Evolutionary conservation across 2,329 filamentous ascomycete species (phyloP), one percentile per base, ranked within the genome.

Genomic region (Hirsutella minnesotensis): DNA sequence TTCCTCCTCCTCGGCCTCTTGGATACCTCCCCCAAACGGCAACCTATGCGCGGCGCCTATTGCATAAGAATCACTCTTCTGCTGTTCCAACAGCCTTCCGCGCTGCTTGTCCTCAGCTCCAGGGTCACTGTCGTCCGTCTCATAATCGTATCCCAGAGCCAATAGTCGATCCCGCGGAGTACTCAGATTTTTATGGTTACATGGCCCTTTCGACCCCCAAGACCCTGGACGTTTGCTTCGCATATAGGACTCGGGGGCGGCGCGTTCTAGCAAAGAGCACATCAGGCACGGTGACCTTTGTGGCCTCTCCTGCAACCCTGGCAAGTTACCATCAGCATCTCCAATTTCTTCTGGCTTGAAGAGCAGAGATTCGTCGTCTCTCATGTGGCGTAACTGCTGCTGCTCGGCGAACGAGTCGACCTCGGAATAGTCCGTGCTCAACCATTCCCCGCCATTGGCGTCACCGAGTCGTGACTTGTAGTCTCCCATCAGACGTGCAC

Each of bases 331-430:
- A 3, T 62, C 57, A 1, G 49, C 46, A 12, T 53, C 44, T 0
- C 63, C 63, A 31, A 63, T 67, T 0, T 63, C 60, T 0, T 37
- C 42, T 9, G 62, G 55, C 10, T 52, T 53, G 45, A 67, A 66
- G 0, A 67, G 47, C 0, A 67, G 53, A 4, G 58, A 55, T 38
- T 66, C 61, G 35, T 65, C 64, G 18, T 57, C 56, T 12, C 56
- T 55, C 9, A 19, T 2, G 7, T 24, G 12, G 13, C 16, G 33
- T 9, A 9, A n/a, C 30, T 13, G 46, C 9, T 50, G 53, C 49
- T 22, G 51, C 36, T 27, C 51, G 10, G 48, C 52, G 9, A 65
- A 54, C 0, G 59, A 62, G 15, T 65, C 63, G 15, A 19, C 33
- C 7, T 67, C 64, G 0, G 50, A 51, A 30, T 42, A 43, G 27